These are phyloP conservation scores for Suillus brevipes DNA, from an alignment of 768 basidiomycete species.

Conservation along the genomic window DNA sequence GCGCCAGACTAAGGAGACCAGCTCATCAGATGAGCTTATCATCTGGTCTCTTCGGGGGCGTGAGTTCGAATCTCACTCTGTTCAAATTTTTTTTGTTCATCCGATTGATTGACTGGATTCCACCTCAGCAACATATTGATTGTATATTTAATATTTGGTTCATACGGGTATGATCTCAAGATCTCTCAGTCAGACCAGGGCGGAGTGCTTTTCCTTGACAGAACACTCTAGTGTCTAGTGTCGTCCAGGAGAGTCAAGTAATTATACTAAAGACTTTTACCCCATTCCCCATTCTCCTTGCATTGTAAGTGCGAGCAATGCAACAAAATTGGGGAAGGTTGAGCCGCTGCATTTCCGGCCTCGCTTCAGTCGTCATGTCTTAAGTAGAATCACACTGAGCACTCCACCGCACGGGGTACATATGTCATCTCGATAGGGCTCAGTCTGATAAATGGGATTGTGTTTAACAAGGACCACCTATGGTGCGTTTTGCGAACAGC, in stretches of 20 bases:
- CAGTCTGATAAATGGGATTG: not conserved
- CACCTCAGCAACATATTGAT: not conserved
- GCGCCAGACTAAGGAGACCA: slow-evolving; percentile 74
- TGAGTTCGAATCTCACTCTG: slow-evolving; percentile 21
- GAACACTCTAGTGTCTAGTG: not conserved
- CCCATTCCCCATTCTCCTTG: not conserved
- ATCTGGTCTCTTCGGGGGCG: slow-evolving; percentile 13
- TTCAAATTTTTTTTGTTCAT: slow-evolving; percentile 12
- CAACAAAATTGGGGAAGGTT: not conserved
- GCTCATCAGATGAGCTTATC: slow-evolving; percentile 3
- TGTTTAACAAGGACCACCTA: not conserved
- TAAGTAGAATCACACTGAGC: not conserved
- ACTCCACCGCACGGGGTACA: not conserved
- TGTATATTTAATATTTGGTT: not conserved
- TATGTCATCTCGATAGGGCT: not conserved
- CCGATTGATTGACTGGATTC: not conserved
- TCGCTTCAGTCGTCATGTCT: not conserved
- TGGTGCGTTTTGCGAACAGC: not conserved
- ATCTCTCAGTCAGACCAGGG: not conserved
- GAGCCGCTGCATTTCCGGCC: not conserved
- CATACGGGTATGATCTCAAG: not conserved
- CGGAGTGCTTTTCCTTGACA: not conserved
- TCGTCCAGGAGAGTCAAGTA: not conserved
- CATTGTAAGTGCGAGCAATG: too few species aligned
- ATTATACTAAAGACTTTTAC: not conserved